Conservation (phyloP, 2,329 filamentous ascomycete species). For the Calonectria hongkongensis region DNA sequence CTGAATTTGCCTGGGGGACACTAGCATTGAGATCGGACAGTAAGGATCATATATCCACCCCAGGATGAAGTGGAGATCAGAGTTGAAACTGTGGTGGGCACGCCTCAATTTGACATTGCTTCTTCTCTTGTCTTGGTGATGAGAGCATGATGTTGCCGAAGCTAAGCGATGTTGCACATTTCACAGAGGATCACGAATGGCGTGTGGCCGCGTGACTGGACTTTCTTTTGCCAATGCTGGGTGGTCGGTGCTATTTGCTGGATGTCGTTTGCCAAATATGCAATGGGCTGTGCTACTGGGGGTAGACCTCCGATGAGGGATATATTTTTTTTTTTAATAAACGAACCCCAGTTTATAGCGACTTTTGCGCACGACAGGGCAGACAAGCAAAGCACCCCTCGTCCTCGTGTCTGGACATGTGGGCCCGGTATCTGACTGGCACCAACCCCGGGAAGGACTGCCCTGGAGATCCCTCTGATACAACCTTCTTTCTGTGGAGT, state of each 20-base stretch:
- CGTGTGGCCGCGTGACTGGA: background rate
- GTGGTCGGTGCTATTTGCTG: background rate
- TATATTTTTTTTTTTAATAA: background rate
- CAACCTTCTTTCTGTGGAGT: background rate
- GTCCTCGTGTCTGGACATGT: background rate
- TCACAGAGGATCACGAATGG: background rate
- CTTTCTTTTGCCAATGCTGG: background rate
- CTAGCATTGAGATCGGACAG: background rate
- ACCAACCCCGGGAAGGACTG: background rate
- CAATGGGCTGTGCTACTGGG: background rate
- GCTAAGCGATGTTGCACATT: constrained; percentile 24
- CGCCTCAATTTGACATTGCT: background rate
- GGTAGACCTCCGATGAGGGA: background rate
- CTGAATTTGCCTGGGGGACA: background rate
- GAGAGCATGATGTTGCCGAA: constrained; percentile 2
- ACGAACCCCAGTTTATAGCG: background rate
- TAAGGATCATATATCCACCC: background rate
- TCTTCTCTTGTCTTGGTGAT: background rate
- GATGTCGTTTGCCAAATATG: background rate
- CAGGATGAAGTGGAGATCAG: background rate
- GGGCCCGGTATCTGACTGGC: background rate
- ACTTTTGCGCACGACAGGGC: background rate
- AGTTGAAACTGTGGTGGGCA: background rate
- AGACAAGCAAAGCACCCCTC: background rate
- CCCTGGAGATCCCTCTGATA: background rate